Evolutionary conservation across 305 asterid genomes (phyloP).

Genomic region (Euphrasia arctica): DNA sequence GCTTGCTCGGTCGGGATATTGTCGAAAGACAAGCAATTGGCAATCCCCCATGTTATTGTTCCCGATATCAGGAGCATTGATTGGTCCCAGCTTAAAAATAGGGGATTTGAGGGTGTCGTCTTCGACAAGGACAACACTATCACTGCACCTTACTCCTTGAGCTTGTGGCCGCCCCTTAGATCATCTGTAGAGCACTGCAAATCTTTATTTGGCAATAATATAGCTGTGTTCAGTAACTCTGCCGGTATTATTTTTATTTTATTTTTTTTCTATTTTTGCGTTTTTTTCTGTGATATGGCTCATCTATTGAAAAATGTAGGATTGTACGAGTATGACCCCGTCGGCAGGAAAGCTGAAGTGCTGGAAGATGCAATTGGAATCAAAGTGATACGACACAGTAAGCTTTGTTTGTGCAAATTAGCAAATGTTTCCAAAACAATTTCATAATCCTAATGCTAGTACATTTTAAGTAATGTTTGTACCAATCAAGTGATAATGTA

Average conservation of each 20-base stretch:
- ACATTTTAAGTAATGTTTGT: slow-evolving; percentile 12
- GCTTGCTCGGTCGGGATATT: slow-evolving; percentile 58
- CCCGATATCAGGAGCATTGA: slow-evolving; percentile 76
- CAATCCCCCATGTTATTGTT: slow-evolving; percentile 66
- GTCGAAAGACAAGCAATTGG: slow-evolving; percentile 61
- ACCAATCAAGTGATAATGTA: slow-evolving; percentile 15
- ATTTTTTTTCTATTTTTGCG: slow-evolving; percentile 19
- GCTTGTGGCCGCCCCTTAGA: slow-evolving; percentile 80
- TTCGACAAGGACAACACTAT: slow-evolving; percentile 95
- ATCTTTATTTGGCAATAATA: slow-evolving; percentile 67
- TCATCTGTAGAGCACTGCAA: slow-evolving; percentile 70
- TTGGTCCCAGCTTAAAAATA: slow-evolving; percentile 74
- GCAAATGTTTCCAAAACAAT: slow-evolving; percentile 9
- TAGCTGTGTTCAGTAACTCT: slow-evolving; percentile 92
- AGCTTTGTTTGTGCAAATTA: slow-evolving; percentile 3
- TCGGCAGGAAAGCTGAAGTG: slow-evolving; percentile 69
- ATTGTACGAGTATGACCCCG: slow-evolving; percentile 77
- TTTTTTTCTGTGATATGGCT: slow-evolving; percentile 20
- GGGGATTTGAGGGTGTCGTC: slow-evolving; percentile 89
- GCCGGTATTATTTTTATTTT: slow-evolving; percentile 51
- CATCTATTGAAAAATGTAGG: slow-evolving; percentile 41
- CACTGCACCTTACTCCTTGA: slow-evolving; percentile 84
- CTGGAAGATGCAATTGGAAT: slow-evolving; percentile 84
- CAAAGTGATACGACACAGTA: slow-evolving; percentile 78
- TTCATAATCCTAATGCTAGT: neutral